Base-by-base conservation (phyloP, 257 asterid genomes). In the Solanum infundibuliforme region DNA sequence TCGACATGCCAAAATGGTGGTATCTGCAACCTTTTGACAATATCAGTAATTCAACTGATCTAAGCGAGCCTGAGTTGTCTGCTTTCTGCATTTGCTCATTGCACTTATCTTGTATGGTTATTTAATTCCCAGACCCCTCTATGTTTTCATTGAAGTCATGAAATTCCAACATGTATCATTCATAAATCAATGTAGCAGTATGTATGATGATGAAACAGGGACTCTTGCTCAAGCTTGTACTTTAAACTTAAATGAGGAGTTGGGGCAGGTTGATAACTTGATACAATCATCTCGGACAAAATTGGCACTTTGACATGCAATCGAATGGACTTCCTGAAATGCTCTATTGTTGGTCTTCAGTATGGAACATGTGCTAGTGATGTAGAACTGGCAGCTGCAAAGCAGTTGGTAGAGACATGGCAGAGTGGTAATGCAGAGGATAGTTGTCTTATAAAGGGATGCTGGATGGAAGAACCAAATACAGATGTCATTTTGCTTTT, bases 241-340 rank as follows among this genome's bases (percentile, higher is more conserved):
- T 8, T 96, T 98, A 46, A 96, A 95, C 90, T 92, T 96, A 90
- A 96, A 96, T 32, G 99, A 96, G 93, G 98, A 96, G 85, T 87
- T 96, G 85, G 99, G 99, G 71, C 96, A 94, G 91, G 98, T 95
- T 27, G 95, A 96, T 66, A 96, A 39, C 43, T 39, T 39, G 12
- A 41, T 41, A 41, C 99, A 8, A 93, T 96, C 86, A 92, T 96
- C 85, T 95, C 98, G 2, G 99, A 96, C 89, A 96, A 96, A 94
- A 96, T 98, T 3, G 99, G 98, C 84, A 96, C 98, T 25, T 89
- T 96, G 87, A 96, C 99, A 7, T 95, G 98, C 91, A 96, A 96
- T 90, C 98, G 94, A 90, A 96, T 96, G 98, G 99, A 96, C 92
- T 96, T 95, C 86, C 93, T 95, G 84, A 96, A 96, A 90, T 96